A percentile compares a stretch with the other conserved stretches of the same genome.
These are phyloP conservation scores for Sphaerulina vaccinii DNA, from an alignment of 2,329 filamentous ascomycete species.

Conservation along the genomic window DNA sequence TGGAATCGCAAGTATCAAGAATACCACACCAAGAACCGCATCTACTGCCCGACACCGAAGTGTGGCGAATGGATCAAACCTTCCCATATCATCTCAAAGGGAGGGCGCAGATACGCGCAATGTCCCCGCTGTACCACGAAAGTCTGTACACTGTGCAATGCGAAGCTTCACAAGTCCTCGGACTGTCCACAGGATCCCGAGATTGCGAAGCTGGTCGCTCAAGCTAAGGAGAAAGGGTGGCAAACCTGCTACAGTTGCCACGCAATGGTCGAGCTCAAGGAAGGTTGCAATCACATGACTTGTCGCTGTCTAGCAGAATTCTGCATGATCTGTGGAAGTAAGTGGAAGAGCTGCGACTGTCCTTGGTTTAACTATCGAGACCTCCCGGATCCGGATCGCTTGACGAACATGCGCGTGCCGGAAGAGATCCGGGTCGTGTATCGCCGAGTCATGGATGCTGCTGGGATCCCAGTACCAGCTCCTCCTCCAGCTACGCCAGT, in stretches of 20 bases:
- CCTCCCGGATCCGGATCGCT: slow-evolving; percentile 52
- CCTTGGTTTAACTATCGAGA: slow-evolving; percentile 68
- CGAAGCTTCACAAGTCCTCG: slow-evolving; percentile 66
- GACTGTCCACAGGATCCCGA: slow-evolving; percentile 73
- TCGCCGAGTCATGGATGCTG: slow-evolving; percentile 30
- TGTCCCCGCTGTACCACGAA: slow-evolving; percentile 71
- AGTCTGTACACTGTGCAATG: slow-evolving; percentile 72
- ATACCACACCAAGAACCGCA: slow-evolving; percentile 68
- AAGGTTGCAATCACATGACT: slow-evolving; percentile 88
- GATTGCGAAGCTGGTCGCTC: slow-evolving; percentile 60
- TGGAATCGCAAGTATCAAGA: slow-evolving; percentile 83
- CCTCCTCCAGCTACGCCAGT: slow-evolving; percentile 9
- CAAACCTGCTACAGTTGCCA: slow-evolving; percentile 74
- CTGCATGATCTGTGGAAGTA: slow-evolving; percentile 78
- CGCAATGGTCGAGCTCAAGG: slow-evolving; percentile 71
- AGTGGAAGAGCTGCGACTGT: slow-evolving; percentile 82
- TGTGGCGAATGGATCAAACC: slow-evolving; percentile 83
- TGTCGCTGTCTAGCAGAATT: slow-evolving; percentile 83
- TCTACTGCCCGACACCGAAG: slow-evolving; percentile 71
- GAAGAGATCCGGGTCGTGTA: slow-evolving; percentile 42
- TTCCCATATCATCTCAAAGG: slow-evolving; percentile 58
- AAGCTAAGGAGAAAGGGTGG: slow-evolving; percentile 68
- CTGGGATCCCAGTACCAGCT: slow-evolving; percentile 12
- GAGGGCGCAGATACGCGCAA: slow-evolving; percentile 62
- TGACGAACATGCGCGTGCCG: slow-evolving; percentile 55